Evolutionary conservation across 805 yeast species (phyloP), one percentile per base, ranked within the genome.

Genomic region (Torulaspora maleeae): DNA sequence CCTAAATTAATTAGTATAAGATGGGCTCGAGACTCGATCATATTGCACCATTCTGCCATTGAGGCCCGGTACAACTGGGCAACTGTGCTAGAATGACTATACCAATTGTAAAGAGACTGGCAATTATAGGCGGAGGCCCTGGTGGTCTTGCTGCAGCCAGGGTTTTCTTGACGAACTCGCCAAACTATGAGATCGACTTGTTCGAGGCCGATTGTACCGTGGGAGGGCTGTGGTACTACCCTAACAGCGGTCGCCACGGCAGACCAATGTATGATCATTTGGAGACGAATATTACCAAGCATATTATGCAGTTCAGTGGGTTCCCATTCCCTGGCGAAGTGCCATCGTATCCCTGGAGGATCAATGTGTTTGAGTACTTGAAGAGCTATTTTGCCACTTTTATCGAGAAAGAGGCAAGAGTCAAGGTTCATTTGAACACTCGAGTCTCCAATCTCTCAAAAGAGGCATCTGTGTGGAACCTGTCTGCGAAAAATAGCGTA

Each of bases 171-270:
- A 74, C 70, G 8, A 89, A 82, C 52, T 68, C 69, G 15, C 56
- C 63, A 1, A 59, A 66, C 3, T 75, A 76, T 51, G 66, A 71
- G 36, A 70, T 86, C 38, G 77, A 75, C 20, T 70, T 83, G 4
- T 84, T 73, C 57, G 95, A 86, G 51, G 69, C 75, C 38, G 72
- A 84, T 49, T 52, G 67, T 6, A 61, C 64, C n/a, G 59, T 76
- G n/a, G 95, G 95, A 11, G 96, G 96, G 0, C 67, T 86, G 7
- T 87, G 96, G 96, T 76, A 79, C 58, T 83, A 72, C 69, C 44
- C 69, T 60, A 43, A 67, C 36, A 38, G 51, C 38, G 58, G 47
- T 3, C 60, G 60, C 33, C 43, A 53, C 29, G 38, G 45, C 6
- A 45, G 64, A 15, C 70, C 90, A 0, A 77, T 83, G 58, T 86